phyloP scores from a whole-genome alignment of 169 alveolate species.

The Eimeria acervulina region DNA sequence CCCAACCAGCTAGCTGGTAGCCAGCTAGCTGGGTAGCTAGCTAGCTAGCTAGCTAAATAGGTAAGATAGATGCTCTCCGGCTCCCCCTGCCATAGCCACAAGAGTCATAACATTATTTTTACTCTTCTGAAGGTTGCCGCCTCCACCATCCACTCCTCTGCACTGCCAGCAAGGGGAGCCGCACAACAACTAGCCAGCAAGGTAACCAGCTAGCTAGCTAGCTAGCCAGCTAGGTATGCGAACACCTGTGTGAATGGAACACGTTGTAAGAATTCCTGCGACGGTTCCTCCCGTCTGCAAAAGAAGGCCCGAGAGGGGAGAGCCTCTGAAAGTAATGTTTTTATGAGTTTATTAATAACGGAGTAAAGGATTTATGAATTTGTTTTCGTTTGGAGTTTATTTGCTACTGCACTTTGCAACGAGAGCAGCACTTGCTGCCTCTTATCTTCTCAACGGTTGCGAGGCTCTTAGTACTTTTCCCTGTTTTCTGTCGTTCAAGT shows the following conservation, averaged over 20 bases:
- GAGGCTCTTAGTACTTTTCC: neutral
- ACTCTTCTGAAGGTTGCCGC: neutral
- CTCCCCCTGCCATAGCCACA: too few species aligned
- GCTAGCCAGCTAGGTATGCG: neutral
- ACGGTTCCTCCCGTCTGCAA: neutral
- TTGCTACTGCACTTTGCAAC: slow-evolving; percentile 18
- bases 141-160: neutral
- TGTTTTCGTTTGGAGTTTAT: neutral
- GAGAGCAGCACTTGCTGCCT: slow-evolving; percentile 57
- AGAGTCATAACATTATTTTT: neutral
- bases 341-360: too few species aligned
- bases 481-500: neutral
- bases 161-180: neutral
- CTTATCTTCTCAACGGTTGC: neutral
- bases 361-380: too few species aligned
- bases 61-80: too few species aligned
- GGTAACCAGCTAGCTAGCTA: neutral
- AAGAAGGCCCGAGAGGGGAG: too few species aligned
- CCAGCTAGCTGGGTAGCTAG: too few species aligned
- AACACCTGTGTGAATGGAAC: neutral
- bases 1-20: too few species aligned
- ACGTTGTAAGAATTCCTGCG: neutral
- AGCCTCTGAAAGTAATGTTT: too few species aligned
- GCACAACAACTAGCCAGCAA: neutral
- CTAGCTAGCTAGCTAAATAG: too few species aligned